Conservation (phyloP, 2,329 filamentous ascomycete species). For the Alternaria gansuensis region DNA sequence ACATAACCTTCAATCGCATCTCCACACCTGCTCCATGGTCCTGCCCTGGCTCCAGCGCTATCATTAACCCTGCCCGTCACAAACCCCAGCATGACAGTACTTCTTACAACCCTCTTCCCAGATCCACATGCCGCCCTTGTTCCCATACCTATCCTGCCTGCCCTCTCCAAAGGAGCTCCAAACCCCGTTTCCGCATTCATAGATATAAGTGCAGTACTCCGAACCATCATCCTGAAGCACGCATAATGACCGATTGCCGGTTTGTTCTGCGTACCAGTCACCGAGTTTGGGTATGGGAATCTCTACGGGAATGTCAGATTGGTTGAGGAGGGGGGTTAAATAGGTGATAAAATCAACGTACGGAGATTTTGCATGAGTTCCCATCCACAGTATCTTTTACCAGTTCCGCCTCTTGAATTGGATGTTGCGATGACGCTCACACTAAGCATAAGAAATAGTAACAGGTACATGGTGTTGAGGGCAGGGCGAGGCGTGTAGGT, state of each 20-base stretch:
- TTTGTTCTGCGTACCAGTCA: slow-evolving; percentile 23
- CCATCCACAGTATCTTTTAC: slow-evolving; percentile 17
- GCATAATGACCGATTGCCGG: slow-evolving; percentile 25
- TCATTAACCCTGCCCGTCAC: slow-evolving; percentile 21
- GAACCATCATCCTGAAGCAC: slow-evolving; percentile 5
- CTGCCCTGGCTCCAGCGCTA: not conserved
- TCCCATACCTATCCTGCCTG: not conserved
- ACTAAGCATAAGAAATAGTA: not conserved
- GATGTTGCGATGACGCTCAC: not conserved
- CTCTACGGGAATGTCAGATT: slow-evolving; percentile 13
- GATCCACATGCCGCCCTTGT: not conserved
- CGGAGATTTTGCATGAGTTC: slow-evolving; percentile 24
- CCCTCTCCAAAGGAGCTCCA: slow-evolving; percentile 10
- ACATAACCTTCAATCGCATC: not conserved
- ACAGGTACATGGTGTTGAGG: not conserved
- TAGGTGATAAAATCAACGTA: not conserved
- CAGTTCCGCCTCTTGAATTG: not conserved
- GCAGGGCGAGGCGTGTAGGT: not conserved
- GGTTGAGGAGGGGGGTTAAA: not conserved
- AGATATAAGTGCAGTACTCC: slow-evolving; percentile 30
- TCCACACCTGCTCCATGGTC: not conserved
- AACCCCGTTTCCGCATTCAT: slow-evolving; percentile 31
- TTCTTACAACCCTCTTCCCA: slow-evolving; percentile 25
- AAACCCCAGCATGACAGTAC: slow-evolving; percentile 29
- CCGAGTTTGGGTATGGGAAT: slow-evolving; percentile 25